Evolutionary conservation across 371 early-diverging fungal genomes (phyloP).

Genomic region (Mortierella sp.): DNA sequence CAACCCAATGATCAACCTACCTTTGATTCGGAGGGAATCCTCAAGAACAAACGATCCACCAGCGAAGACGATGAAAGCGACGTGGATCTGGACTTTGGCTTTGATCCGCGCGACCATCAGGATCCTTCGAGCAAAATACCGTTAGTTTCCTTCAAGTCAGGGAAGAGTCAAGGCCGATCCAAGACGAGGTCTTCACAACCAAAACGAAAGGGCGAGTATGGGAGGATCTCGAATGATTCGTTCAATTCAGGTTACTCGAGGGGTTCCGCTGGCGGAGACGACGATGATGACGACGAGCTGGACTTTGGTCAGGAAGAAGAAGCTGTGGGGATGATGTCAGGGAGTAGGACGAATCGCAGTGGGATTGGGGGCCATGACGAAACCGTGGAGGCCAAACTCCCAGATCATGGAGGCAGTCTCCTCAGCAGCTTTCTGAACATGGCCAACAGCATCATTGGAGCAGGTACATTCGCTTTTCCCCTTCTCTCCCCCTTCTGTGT

Average conservation of each 20-base stretch:
- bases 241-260: constrained; percentile 23
- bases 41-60: neutral
- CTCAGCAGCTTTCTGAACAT: constrained; percentile 70
- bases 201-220: constrained; percentile 30
- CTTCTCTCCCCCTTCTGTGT: too few relatives aligned
- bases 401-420: constrained; percentile 44
- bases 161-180: constrained; percentile 2
- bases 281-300: constrained; percentile 22
- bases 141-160: constrained; percentile 24
- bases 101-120: constrained; percentile 14
- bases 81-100: constrained; percentile 32
- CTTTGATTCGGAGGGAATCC: constrained; percentile 24
- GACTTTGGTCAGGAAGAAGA: constrained; percentile 51
- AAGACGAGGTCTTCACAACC: constrained; percentile 22
- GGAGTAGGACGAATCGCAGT: constrained; percentile 43
- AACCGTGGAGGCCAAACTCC: constrained; percentile 31
- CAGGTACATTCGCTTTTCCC: constrained; percentile 57
- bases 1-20: constrained; percentile 2
- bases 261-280: constrained; percentile 1
- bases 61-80: constrained; percentile 26
- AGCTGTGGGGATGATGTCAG: constrained; percentile 47
- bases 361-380: constrained; percentile 34
- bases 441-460: constrained; percentile 84
- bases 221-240: constrained; percentile 44
- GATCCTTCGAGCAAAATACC: constrained; percentile 32